Evolutionary conservation across 495 filamentous ascomycete species (phyloP).

Genomic region (Paragyromitra xinjiangensis): DNA sequence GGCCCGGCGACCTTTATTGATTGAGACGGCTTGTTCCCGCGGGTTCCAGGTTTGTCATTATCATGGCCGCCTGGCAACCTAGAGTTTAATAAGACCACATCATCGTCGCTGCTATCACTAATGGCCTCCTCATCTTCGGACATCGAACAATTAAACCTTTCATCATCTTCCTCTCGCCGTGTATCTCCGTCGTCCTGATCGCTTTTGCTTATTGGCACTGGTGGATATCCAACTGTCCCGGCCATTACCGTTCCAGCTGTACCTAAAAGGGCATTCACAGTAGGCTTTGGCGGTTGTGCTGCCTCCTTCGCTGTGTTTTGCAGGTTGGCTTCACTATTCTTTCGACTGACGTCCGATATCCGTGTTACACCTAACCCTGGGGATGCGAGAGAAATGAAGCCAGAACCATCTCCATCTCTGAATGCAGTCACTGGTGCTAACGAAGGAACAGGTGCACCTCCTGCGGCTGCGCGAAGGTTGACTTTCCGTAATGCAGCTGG

Average conservation of each 20-base stretch:
- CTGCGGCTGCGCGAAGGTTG: conserved; percentile 48
- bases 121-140: conserved; percentile 53
- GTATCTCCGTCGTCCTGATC: conserved; percentile 12
- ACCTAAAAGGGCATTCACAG: conserved; percentile 51
- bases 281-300: conserved; percentile 36
- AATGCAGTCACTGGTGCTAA: conserved; percentile 54
- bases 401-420: conserved; percentile 47
- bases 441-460: conserved; percentile 51
- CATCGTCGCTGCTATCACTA: conserved; percentile 56
- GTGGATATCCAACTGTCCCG: conserved; percentile 47
- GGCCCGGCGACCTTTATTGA: conserved; percentile 37
- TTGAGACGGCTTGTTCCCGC: conserved; percentile 38
- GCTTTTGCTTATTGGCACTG: conserved; percentile 19
- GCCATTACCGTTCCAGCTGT: conserved; percentile 43
- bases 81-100: conserved; percentile 54
- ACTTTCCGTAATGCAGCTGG: conserved; percentile 53
- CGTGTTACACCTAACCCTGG: conserved; percentile 43
- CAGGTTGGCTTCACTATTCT: conserved; percentile 41
- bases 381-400: conserved; percentile 40
- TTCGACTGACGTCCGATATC: conserved; percentile 45
- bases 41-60: conserved; percentile 21
- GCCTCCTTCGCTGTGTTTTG: conserved; percentile 38
- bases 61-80: conserved; percentile 52
- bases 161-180: conserved; percentile 46
- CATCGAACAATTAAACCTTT: conserved; percentile 43